Base-by-base conservation (phyloP, 441 rosid genomes). In the Viola pubescens region DNA sequence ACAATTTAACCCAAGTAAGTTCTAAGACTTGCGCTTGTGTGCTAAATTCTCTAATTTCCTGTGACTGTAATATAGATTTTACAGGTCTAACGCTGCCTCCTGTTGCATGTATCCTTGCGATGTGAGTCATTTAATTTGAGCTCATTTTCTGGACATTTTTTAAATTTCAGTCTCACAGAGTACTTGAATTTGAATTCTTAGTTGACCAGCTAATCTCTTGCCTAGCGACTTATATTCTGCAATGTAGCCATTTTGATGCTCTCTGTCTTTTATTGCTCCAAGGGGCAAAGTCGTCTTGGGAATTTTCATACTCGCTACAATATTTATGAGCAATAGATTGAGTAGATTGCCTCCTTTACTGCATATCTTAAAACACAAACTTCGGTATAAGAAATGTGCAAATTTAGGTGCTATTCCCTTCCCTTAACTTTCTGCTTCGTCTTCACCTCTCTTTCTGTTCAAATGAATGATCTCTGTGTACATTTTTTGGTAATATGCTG, bases 1-100 rank as follows among this genome's bases (percentile, higher is more conserved):
- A 82, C 75, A 94, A 94, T 79, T 84, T 94, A 79, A 90, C 95
- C 9, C 97, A 94, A 73, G 91, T 85, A 77, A 77, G 91, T 80
- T 52, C 10, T 53, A 48, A 49, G 60, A 60, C 37, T 62, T 73
- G 54, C 63, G n/a, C 46, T 47, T 67, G 49, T 11, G 40, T 26
- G 34, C 34, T 26, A 26, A 26, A 26, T 26, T 26, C 34, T 26
- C 34, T 26, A 26, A 26, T 0, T 42, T 40, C 37, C 11, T 46
- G 0, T 53, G 48, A 9, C 49, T 47, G 13, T n/a, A 26, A 14
- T 38, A 4, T 46, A 46, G 11, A 1, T 46, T 43, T 46, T 4
- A 46, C n/a, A 46, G 9, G n/a, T 46, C 11, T 46, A 46, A 46
- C 3, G 9, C 4, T 46, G 4, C 34, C 19, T 55, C 40, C 39